These are phyloP conservation scores for Globisporangium echinulatum DNA, from an alignment of 352 stramenopile genomes.

Conservation along the genomic window DNA sequence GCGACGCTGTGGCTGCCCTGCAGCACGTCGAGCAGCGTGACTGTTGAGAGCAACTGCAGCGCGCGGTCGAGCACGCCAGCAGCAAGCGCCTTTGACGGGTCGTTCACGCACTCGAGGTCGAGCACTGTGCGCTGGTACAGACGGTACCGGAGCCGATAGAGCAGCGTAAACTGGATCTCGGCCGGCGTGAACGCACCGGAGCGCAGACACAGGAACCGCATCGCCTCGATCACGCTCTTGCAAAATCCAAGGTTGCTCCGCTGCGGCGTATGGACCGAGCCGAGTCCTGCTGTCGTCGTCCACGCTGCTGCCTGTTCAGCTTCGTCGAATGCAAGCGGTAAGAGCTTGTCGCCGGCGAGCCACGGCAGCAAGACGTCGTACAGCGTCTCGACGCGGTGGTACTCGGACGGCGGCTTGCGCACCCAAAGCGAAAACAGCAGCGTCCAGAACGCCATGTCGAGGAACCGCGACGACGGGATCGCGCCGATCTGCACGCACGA, in stretches of 20 bases:
- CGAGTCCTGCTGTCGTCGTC: constrained; percentile 27
- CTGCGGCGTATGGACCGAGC: constrained; percentile 47
- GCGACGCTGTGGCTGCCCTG: constrained; percentile 63
- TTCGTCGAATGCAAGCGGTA: constrained; percentile 55
- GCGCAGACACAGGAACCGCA: constrained; percentile 62
- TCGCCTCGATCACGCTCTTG: constrained; percentile 75
- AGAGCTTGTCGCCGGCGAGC: constrained; percentile 65
- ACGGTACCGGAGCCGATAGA: constrained; percentile 69
- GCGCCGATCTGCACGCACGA: constrained; percentile 58
- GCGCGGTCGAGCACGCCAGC: constrained; percentile 46
- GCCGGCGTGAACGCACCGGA: constrained; percentile 44
- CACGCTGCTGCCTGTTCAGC: constrained; percentile 18
- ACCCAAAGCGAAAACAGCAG: constrained; percentile 83
- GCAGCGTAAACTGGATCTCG: constrained; percentile 62
- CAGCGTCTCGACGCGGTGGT: constrained; percentile 80
- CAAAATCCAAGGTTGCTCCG: constrained; percentile 74
- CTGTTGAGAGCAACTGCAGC: constrained; percentile 46
- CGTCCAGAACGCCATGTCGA: constrained; percentile 85
- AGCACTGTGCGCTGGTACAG: constrained; percentile 49
- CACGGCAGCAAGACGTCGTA: constrained; percentile 89
- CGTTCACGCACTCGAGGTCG: constrained; percentile 45
- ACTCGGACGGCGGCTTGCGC: constrained; percentile 78
- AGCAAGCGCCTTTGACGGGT: constrained; percentile 43
- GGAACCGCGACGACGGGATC: constrained; percentile 53
- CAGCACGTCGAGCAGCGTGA: constrained; percentile 66